These are phyloP conservation scores for Yamadazyma tumulicola DNA, from an alignment of 805 yeast genomes.

Conservation along the genomic window DNA sequence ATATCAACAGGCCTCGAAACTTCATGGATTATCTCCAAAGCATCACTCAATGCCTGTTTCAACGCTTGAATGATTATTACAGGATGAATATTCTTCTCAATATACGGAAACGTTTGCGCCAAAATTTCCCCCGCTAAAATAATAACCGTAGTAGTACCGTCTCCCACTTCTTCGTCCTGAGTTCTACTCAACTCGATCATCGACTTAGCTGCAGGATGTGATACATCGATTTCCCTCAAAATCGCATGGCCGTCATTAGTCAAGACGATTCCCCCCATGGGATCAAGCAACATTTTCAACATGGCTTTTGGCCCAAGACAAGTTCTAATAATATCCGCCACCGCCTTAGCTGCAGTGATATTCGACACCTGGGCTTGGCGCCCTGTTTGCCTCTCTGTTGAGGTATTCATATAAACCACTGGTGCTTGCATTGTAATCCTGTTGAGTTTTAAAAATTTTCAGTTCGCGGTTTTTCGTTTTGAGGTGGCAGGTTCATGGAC, in stretches of 20 bases:
- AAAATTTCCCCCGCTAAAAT: constrained; percentile 95
- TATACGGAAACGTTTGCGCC: constrained; percentile 91
- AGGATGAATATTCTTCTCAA: constrained; percentile 94
- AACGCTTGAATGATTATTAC: constrained; percentile 93
- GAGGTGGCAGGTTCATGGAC: constrained; percentile 16
- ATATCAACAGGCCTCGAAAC: constrained; percentile 84
- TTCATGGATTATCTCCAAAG: constrained; percentile 78
- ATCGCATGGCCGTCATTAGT: constrained; percentile 99
- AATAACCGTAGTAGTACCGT: constrained; percentile 96
- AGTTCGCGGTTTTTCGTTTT: constrained; percentile 3
- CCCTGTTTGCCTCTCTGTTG: constrained; percentile 91
- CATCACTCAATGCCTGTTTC: constrained; percentile 86
- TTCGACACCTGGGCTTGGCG: constrained; percentile 96
- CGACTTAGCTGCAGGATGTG: constrained; percentile 98
- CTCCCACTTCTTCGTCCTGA: constrained; percentile 98
- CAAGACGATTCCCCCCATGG: constrained; percentile 92
- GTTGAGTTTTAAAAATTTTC: constrained; percentile 8
- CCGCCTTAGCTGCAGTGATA: constrained; percentile 99
- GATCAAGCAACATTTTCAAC: constrained; percentile 96
- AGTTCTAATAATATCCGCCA: constrained; percentile 94
- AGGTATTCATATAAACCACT: constrained; percentile 58
- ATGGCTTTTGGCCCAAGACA: constrained; percentile 99
- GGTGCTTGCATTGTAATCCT: constrained; percentile 46
- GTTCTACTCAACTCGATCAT: constrained; percentile 97
- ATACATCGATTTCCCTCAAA: constrained; percentile 91